phyloP scores from a whole-genome alignment of 805 yeast genomes.

The Novakomyces olei region DNA sequence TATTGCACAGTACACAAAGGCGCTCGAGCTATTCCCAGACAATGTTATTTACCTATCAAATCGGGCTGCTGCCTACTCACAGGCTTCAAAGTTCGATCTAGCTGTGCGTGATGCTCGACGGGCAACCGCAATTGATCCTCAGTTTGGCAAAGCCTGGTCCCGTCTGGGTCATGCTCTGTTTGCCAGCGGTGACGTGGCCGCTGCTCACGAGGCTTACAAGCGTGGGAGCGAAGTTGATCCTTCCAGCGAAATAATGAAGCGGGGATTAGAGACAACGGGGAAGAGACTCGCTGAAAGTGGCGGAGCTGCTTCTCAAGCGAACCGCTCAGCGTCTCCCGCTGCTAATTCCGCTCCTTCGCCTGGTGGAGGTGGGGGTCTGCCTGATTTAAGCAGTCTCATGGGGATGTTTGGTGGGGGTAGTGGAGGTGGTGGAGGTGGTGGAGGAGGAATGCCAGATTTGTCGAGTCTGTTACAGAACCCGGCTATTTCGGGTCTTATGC shows the following conservation, averaged over 20 bases:
- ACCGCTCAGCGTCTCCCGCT: conserved; percentile 12
- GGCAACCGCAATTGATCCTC: conserved; percentile 59
- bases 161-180: conserved; percentile 85
- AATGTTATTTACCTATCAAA: conserved; percentile 78
- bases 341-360: conserved; percentile 6
- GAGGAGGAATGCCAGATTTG: conserved; percentile 52
- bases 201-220: conserved; percentile 74
- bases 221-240: conserved; percentile 77
- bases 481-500: conserved; percentile 33
- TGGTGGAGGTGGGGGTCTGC: conserved; percentile 30
- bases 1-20: conserved; percentile 54
- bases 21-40: conserved; percentile 42
- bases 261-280: conserved; percentile 86
- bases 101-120: conserved; percentile 69
- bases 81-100: conserved; percentile 43
- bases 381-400: conserved; percentile 42
- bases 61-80: conserved; percentile 91
- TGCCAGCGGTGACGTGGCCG: conserved; percentile 84
- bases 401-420: conserved; percentile 43
- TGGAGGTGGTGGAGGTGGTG: conserved; percentile 27
- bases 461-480: conserved; percentile 67
- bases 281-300: conserved; percentile 56
- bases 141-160: conserved; percentile 79
- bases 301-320: conserved; percentile 14
- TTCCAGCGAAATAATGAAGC: conserved; percentile 69